Percentiles rank a stretch among this genome's conserved stretches.
These are phyloP conservation scores for Elsinoe ampelina DNA, from an alignment of 2,329 filamentous ascomycete species.

Conservation along the genomic window DNA sequence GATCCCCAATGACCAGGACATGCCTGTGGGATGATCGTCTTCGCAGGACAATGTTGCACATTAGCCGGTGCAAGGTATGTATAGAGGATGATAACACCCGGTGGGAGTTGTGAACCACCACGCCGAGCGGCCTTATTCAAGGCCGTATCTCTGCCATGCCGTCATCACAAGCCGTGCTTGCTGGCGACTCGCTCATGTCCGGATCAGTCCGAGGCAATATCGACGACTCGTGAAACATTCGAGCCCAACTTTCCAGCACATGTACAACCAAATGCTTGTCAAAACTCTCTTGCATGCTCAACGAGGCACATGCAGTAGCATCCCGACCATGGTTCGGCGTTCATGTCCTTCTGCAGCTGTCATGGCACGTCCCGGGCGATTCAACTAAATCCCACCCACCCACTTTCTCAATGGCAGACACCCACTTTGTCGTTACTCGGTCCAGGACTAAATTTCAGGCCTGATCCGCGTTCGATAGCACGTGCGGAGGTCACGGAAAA, in stretches of 20 bases:
- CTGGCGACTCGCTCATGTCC: background rate
- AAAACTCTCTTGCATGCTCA: background rate
- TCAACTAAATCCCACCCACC: background rate
- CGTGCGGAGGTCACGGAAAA: background rate
- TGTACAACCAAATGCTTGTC: background rate
- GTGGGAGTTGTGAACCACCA: no score
- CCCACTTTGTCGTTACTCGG: background rate
- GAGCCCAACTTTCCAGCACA: background rate
- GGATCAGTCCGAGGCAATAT: background rate
- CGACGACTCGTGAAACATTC: background rate
- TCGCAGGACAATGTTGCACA: no score
- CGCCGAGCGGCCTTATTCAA: no score
- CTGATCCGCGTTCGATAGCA: conserved; percentile 1
- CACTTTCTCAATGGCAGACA: background rate
- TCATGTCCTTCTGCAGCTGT: background rate
- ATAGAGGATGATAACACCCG: no score
- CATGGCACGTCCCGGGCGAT: background rate
- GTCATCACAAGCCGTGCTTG: background rate
- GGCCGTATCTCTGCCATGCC: background rate
- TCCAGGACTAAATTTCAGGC: background rate
- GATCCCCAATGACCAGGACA: no score
- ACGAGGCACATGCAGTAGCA: background rate
- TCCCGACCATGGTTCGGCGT: background rate
- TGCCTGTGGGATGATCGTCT: no score
- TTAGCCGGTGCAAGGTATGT: no score